Percentiles rank a stretch among this genome's conserved stretches.
Conservation (phyloP, 1,284 basidiomycete genomes). For the Naganishia liquefaciens region DNA sequence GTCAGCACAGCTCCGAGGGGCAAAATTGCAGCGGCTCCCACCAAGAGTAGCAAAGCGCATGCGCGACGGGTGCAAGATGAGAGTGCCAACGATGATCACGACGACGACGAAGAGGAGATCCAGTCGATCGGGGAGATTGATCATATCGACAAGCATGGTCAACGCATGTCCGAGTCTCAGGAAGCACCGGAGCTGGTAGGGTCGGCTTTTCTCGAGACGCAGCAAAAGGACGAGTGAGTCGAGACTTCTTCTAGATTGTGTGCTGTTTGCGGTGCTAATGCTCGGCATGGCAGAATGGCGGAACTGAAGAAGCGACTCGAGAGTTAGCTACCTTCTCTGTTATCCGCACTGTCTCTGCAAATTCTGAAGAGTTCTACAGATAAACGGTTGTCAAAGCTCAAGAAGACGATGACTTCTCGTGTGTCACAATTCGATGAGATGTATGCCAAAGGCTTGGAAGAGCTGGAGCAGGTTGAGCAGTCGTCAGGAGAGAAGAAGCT, state of each 20-base stretch:
- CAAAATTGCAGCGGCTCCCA: background rate
- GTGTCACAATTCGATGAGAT: constrained; percentile 19
- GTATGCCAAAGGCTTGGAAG: constrained; percentile 1
- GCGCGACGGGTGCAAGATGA: background rate
- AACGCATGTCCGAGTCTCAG: constrained; percentile 1
- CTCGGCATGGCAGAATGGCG: constrained; percentile 12
- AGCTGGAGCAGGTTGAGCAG: constrained; percentile 5
- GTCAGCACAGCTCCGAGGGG: constrained; percentile 3
- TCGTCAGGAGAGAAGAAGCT: constrained; percentile 6
- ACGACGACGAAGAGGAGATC: constrained; percentile 4
- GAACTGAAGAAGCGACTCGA: constrained; percentile 18
- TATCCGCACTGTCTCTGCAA: background rate
- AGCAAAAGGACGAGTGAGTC: constrained; percentile 25
- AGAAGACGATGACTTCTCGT: constrained; percentile 19
- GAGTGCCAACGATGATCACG: background rate
- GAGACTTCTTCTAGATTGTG: background rate
- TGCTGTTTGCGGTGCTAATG: no score
- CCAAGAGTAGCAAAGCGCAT: background rate
- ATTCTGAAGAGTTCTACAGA: background rate
- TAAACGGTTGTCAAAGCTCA: constrained; percentile 22
- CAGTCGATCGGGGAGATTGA: constrained; percentile 10
- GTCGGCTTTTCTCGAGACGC: constrained; percentile 14
- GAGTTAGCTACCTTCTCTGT: background rate
- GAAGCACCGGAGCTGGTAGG: constrained; percentile 16
- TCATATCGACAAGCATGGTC: background rate